A percentile compares a stretch with the other conserved stretches of the same genome.
These are phyloP conservation scores for Ganoderma leucocontextum DNA, from an alignment of 1,284 basidiomycete genomes.

Conservation along the genomic window DNA sequence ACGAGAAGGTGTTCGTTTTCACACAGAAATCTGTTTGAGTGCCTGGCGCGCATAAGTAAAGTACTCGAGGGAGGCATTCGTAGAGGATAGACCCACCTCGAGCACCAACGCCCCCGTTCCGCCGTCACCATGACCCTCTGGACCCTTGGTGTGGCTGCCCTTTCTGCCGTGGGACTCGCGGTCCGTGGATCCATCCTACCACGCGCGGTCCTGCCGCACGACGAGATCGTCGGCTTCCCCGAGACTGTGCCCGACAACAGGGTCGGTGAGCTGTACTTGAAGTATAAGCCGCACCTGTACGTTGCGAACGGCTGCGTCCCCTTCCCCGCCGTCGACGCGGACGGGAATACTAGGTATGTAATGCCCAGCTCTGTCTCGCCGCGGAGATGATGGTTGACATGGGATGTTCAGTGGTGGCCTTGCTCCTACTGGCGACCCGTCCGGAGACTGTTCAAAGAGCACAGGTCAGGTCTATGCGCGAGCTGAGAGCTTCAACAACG, in stretches of 20 bases:
- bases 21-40: neutral
- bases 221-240: constrained; percentile 23
- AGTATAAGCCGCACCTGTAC: constrained; percentile 23
- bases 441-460: constrained; percentile 16
- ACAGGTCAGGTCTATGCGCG: constrained; percentile 25
- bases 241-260: constrained; percentile 19
- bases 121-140: neutral
- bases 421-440: constrained; percentile 7
- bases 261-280: constrained; percentile 22
- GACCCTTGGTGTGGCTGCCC: neutral
- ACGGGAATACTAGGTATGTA: constrained; percentile 19
- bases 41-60: neutral
- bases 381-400: neutral
- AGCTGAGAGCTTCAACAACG: constrained; percentile 18
- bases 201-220: constrained; percentile 21
- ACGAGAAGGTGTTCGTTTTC: neutral
- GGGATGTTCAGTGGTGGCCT: constrained; percentile 16
- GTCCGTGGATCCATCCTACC: constrained; percentile 5
- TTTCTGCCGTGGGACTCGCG: constrained; percentile 5
- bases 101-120: neutral
- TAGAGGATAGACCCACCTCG: neutral
- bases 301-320: constrained; percentile 25
- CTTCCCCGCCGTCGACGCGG: constrained; percentile 22
- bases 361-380: neutral
- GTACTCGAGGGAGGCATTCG: neutral